Base-by-base conservation (phyloP, 2,329 filamentous ascomycete species). In the Fusarium succisae region DNA sequence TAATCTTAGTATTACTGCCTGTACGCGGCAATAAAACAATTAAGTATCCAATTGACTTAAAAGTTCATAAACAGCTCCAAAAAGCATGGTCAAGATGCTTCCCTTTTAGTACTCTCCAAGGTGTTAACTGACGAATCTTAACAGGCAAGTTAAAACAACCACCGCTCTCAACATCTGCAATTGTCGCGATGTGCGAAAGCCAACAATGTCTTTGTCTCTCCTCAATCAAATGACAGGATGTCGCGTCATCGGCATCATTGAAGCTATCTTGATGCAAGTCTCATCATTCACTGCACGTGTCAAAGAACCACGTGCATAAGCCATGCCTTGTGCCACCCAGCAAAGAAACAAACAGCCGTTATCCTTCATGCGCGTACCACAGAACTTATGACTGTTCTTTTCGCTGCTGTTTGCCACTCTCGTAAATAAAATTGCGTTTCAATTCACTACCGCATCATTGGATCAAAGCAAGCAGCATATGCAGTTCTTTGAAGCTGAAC, bases 151-250 rank as follows among this genome's bases (percentile, higher is more conserved):
- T 12, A 4, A 30, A 30, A 30, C 11, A 4, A 12, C 30, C 30
- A 30, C 11, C 4, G 30, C 3, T 30, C 3, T 30, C 30, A 30
- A 30, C 4, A 30, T 0, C 30, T 43, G 14, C 5, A 9, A 45
- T 20, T 26, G 24, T 8, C 7, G 1, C 17, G 3, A 1, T 20
- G 1, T 13, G 7, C 11, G 8, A 26, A 20, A 45, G 11, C 8
- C 11, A 45, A 9, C 11, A 17, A 20, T 8, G 0, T 4, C n/a
- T 13, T 13, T 13, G 11, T 26, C 3, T 18, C 1, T 6, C 8
- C 39, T 7, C 5, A 2, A 20, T 26, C 12, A 26, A 26, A 24
- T 6, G 18, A 7, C 24, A 26, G n/a, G 11, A 24, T 8, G 6
- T 12, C 11, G 11, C 3, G 18, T 11, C 0, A 24, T 26, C 10